A percentile compares a stretch with the other conserved stretches of the same genome.
Conservation (phyloP, 1,284 basidiomycete species). For the Sanghuangporus weigelae region DNA sequence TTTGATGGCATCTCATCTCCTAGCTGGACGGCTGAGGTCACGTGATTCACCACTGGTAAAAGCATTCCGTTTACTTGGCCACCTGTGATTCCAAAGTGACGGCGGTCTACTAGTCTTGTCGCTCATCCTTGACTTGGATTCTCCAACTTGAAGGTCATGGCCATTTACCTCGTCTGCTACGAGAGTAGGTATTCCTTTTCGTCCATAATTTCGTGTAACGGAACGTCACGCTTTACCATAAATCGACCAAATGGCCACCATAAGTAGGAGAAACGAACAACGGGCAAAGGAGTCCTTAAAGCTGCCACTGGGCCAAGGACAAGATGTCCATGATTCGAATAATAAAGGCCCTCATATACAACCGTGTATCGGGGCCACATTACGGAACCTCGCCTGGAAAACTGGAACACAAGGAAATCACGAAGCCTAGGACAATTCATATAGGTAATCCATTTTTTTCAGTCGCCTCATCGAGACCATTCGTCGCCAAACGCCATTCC, state of each 20-base stretch:
- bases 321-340: conserved; percentile 14
- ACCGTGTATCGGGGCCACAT: conserved; percentile 13
- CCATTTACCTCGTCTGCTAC: background rate
- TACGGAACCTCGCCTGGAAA: conserved; percentile 12
- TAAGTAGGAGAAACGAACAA: conserved; percentile 4
- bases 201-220: background rate
- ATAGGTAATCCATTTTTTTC: conserved; percentile 17
- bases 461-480: conserved; percentile 9
- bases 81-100: background rate
- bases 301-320: conserved; percentile 7
- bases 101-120: background rate
- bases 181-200: background rate
- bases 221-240: background rate
- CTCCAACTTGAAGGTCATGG: background rate
- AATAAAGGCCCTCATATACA: conserved; percentile 16
- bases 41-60: background rate
- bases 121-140: background rate
- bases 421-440: conserved; percentile 18
- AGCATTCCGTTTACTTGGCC: background rate
- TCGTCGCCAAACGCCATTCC: conserved; percentile 11
- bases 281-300: conserved; percentile 6
- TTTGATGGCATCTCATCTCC: background rate
- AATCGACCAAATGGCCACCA: background rate
- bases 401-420: conserved; percentile 13
- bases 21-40: too few species aligned